Evolutionary conservation across 345 rosid genomes (phyloP), one percentile per base, ranked within the genome.

Genomic region (Lenwebbia sp.): DNA sequence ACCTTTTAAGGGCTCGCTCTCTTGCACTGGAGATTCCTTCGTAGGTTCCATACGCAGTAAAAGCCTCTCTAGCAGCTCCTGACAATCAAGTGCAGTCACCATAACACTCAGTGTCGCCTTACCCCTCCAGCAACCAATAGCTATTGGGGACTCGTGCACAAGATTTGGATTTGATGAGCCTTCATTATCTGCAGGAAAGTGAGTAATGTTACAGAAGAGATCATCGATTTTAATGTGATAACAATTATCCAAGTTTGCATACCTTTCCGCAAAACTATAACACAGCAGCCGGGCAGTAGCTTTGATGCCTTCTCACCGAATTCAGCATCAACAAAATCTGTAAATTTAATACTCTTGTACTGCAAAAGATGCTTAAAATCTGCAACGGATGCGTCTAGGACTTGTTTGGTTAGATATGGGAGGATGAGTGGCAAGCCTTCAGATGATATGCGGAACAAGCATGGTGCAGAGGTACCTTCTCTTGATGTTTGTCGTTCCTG

Each of bases 71-170:
- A 91, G 89, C 90, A 96, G 90, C 90, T 97, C 95, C 87, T 94
- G 92, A 92, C 98, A 94, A 88, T 95, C 99, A 7, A 93, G 87
- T 44, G 96, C 93, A 2, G 98, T 92, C 56, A 94, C 99, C 99
- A 98, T 94, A 85, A 95, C 96, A 81, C 91, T 94, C 90, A 95
- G 89, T 88, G 94, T 93, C 30, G 92, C 91, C 89, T 91, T 91
- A 13, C 99, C 99, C 90, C 89, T 96, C 99, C 99, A 95, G 91
- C 99, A 96, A 58, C 98, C 98, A 26, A 98, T 96, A 89, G 98
- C 98, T 85, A 94, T 90, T 10, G 95, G 90, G 30, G 95, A 90
- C 81, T 70, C 54, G 84, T 89, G 93, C 84, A 90, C 90, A 88
- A 89, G 86, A 54, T 89, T 82, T 58, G 86, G 85, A 86, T 88